phyloP scores from a whole-genome alignment of 371 early-diverging fungal genomes.

The Lichtheimia corymbifera region DNA sequence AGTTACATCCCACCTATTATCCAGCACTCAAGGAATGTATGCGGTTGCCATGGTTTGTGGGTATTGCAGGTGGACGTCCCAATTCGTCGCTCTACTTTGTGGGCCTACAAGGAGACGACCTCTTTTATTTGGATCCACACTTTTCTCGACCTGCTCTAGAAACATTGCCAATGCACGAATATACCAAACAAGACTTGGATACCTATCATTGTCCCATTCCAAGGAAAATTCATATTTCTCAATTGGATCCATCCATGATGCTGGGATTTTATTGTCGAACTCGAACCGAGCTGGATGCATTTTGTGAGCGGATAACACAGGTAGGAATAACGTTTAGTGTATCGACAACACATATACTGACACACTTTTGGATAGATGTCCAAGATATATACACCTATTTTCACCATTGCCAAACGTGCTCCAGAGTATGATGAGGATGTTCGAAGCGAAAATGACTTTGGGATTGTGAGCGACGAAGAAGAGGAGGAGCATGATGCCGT shows the following conservation, averaged over 20 bases:
- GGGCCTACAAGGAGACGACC: constrained; percentile 79
- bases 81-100: constrained; percentile 93
- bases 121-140: constrained; percentile 96
- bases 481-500: constrained; percentile 5
- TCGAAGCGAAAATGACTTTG: constrained; percentile 54
- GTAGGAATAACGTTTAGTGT: constrained; percentile 22
- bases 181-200: constrained; percentile 66
- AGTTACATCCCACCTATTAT: constrained; percentile 83
- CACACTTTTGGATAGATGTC: constrained; percentile 30
- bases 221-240: constrained; percentile 69
- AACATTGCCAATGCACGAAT: constrained; percentile 52
- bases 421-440: constrained; percentile 71
- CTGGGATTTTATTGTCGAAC: constrained; percentile 85
- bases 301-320: constrained; percentile 55
- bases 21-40: constrained; percentile 76
- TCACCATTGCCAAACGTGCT: constrained; percentile 64
- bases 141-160: constrained; percentile 72
- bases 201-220: constrained; percentile 84
- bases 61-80: constrained; percentile 95
- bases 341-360: neutral
- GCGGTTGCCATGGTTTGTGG: constrained; percentile 76
- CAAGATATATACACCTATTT: constrained; percentile 57
- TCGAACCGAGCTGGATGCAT: constrained; percentile 63
- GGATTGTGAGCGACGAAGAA: constrained; percentile 50
- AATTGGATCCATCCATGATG: constrained; percentile 92